These are phyloP conservation scores for Cordyceps farinosa DNA, from an alignment of 2,329 filamentous ascomycete species.

Conservation along the genomic window DNA sequence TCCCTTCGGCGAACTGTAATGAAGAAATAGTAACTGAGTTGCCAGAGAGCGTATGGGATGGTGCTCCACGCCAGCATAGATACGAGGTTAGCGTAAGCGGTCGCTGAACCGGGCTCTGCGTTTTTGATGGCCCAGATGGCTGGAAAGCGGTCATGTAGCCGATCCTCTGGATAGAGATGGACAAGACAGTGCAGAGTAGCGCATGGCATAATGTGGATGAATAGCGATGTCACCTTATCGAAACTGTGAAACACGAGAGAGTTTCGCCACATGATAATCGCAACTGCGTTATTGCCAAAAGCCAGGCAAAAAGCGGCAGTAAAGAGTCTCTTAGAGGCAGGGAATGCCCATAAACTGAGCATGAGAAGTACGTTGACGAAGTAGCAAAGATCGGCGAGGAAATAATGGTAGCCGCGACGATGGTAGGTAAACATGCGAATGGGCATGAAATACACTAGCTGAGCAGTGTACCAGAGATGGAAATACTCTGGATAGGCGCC, in stretches of 20 bases:
- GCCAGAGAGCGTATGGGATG: conserved; percentile 89
- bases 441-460: conserved; percentile 94
- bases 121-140: conserved; percentile 79
- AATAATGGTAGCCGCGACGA: conserved; percentile 91
- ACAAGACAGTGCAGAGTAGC: conserved; percentile 89
- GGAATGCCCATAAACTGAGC: conserved; percentile 85
- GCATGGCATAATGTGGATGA: conserved; percentile 99
- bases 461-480: conserved; percentile 86
- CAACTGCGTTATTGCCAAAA: conserved; percentile 94
- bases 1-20: conserved; percentile 93
- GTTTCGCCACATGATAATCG: conserved; percentile 99
- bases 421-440: conserved; percentile 91
- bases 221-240: conserved; percentile 97
- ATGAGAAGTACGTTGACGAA: conserved; percentile 89
- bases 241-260: conserved; percentile 97
- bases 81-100: conserved; percentile 70
- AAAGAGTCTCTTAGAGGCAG: conserved; percentile 83
- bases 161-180: conserved; percentile 67
- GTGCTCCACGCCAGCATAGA: conserved; percentile 95
- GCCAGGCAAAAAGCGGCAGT: conserved; percentile 89
- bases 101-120: conserved; percentile 64
- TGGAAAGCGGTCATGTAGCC: conserved; percentile 70
- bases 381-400: conserved; percentile 95
- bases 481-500: conserved; percentile 82
- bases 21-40: conserved; percentile 86